Evolutionary conservation across 2,329 filamentous ascomycete genomes (phyloP).

Genomic region (Penicillium sp.): DNA sequence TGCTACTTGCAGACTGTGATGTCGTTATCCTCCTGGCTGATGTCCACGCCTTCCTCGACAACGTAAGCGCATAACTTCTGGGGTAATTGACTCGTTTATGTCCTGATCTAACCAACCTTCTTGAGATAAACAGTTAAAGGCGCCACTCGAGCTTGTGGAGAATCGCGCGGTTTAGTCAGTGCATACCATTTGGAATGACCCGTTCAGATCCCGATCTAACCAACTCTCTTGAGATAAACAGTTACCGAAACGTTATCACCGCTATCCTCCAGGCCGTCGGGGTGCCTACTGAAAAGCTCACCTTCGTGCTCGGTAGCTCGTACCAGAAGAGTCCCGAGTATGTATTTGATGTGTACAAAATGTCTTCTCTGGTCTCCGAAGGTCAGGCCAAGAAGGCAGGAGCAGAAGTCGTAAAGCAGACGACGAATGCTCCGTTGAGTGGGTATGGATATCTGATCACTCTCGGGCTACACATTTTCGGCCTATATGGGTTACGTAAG

Average conservation of each 20-base stretch:
- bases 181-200: no score
- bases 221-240: no score
- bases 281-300: constrained; percentile 73
- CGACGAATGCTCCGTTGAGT: constrained; percentile 57
- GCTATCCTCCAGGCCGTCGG: constrained; percentile 72
- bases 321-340: constrained; percentile 71
- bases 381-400: constrained; percentile 87
- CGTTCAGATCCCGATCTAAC: no score
- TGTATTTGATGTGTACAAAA: constrained; percentile 81
- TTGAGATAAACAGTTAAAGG: constrained; percentile 53
- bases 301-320: constrained; percentile 78
- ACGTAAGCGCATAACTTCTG: background rate
- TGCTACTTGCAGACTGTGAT: constrained; percentile 79
- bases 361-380: constrained; percentile 58
- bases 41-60: constrained; percentile 56
- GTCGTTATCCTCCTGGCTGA: constrained; percentile 71
- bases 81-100: no score
- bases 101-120: background rate
- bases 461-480: background rate
- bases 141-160: constrained; percentile 84
- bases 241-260: constrained; percentile 71
- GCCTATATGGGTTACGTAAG: background rate
- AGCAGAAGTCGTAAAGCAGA: constrained; percentile 92
- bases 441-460: background rate
- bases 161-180: constrained; percentile 53